Percentiles rank a stretch among this genome's conserved stretches.
Conservation (phyloP, 106 monocot genomes). For the Apostasia ramifera region DNA sequence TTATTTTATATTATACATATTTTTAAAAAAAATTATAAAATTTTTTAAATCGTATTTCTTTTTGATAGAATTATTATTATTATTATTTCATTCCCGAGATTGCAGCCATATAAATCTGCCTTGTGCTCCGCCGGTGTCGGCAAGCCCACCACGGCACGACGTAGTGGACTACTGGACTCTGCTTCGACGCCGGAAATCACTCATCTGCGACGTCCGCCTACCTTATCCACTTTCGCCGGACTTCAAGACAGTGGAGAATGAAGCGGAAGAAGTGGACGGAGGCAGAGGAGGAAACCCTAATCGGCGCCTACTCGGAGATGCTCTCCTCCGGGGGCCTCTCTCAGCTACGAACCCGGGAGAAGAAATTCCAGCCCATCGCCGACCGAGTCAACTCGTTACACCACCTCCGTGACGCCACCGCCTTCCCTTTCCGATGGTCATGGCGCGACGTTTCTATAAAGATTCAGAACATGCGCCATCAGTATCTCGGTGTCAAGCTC, state of each 20-base stretch:
- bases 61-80: too few species aligned
- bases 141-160: too few species aligned
- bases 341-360: slow-evolving; percentile 35
- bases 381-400: slow-evolving; percentile 46
- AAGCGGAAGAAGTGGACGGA: slow-evolving; percentile 72
- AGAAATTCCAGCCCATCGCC: slow-evolving; percentile 54
- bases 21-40: too few species aligned
- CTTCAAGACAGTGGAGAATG: slow-evolving; percentile 9
- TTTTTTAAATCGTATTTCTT: too few species aligned
- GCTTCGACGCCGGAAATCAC: too few species aligned
- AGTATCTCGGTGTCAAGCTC: slow-evolving; percentile 48
- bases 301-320: slow-evolving; percentile 27
- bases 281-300: slow-evolving; percentile 47
- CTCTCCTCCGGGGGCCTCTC: slow-evolving; percentile 13
- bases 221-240: too few species aligned
- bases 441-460: slow-evolving; percentile 69
- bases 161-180: too few species aligned
- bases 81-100: too few species aligned
- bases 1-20: too few species aligned
- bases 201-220: too few species aligned
- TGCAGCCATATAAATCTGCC: too few species aligned
- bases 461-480: slow-evolving; percentile 74
- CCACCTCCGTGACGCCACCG: slow-evolving; percentile 32
- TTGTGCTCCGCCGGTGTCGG: too few species aligned
- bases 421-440: slow-evolving; percentile 59